Evolutionary conservation across 2,329 filamentous ascomycete genomes (phyloP).

Genomic region (Ascocoryne sarcoides): DNA sequence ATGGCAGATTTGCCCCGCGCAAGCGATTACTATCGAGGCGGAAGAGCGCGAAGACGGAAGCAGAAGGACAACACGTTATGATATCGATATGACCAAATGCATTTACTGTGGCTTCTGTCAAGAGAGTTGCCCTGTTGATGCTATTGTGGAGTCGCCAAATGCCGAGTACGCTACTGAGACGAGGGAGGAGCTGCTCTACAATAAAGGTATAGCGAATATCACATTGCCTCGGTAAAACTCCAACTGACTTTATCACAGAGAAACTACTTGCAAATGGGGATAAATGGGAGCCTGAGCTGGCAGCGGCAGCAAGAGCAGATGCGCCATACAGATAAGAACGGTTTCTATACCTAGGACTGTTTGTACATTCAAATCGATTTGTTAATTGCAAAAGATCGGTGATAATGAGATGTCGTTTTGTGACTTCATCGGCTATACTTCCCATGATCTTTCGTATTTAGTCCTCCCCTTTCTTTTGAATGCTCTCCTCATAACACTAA

Average conservation of each 20-base stretch:
- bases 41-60: conserved; percentile 96
- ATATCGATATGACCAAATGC: conserved; percentile 99
- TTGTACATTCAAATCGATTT: conserved; percentile 19
- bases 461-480: no score
- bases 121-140: conserved; percentile 97
- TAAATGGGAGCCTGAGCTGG: conserved; percentile 97
- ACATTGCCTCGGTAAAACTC: not conserved
- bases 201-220: conserved; percentile 55
- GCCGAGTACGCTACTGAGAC: conserved; percentile 69
- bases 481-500: no score
- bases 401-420: no score
- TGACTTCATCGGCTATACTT: no score
- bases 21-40: conserved; percentile 98
- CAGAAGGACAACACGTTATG: conserved; percentile 90
- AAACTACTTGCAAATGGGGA: conserved; percentile 80
- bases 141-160: conserved; percentile 72
- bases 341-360: conserved; percentile 3
- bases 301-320: conserved; percentile 85
- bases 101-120: conserved; percentile 99
- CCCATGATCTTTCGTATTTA: no score
- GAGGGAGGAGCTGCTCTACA: conserved; percentile 92
- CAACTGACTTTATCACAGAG: conserved; percentile 15
- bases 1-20: conserved; percentile 75
- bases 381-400: no score
- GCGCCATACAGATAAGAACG: conserved; percentile 69